Evolutionary conservation across 2,329 filamentous ascomycete species (phyloP).

Genomic region (Aspergillus transmontanensis): DNA sequence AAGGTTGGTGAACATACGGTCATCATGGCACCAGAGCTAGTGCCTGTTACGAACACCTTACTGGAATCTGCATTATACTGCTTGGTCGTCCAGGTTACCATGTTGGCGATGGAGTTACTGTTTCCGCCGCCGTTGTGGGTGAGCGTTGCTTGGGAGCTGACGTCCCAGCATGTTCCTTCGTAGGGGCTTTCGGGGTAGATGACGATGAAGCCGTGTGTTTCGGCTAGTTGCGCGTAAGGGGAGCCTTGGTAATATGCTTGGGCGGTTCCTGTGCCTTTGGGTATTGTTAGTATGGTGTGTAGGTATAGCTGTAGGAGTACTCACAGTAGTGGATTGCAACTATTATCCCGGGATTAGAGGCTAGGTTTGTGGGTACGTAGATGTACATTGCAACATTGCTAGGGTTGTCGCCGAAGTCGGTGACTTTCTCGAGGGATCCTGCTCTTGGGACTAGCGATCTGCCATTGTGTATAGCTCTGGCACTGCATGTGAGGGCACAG

Average conservation of each 20-base stretch:
- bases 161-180: slow-evolving; percentile 61
- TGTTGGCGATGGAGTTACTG: slow-evolving; percentile 44
- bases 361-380: slow-evolving; percentile 50
- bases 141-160: slow-evolving; percentile 47
- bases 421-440: slow-evolving; percentile 34
- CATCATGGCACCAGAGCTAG: slow-evolving; percentile 26
- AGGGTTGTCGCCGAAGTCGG: slow-evolving; percentile 49
- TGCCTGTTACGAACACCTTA: slow-evolving; percentile 25
- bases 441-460: slow-evolving; percentile 11
- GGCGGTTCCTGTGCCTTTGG: slow-evolving; percentile 20
- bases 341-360: slow-evolving; percentile 53
- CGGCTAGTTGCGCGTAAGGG: slow-evolving; percentile 57
- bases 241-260: slow-evolving; percentile 52
- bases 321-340: slow-evolving; percentile 62
- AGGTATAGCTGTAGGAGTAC: not conserved
- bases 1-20: slow-evolving; percentile 11
- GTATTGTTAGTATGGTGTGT: not conserved
- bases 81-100: slow-evolving; percentile 39
- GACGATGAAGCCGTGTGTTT: slow-evolving; percentile 45
- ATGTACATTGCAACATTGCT: slow-evolving; percentile 58
- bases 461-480: slow-evolving; percentile 1
- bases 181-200: slow-evolving; percentile 60
- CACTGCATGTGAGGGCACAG: slow-evolving; percentile 11
- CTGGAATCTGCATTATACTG: slow-evolving; percentile 36
- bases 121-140: slow-evolving; percentile 42